Base-by-base conservation (phyloP, 768 basidiomycete genomes). In the Amanita pseudoporphyria region DNA sequence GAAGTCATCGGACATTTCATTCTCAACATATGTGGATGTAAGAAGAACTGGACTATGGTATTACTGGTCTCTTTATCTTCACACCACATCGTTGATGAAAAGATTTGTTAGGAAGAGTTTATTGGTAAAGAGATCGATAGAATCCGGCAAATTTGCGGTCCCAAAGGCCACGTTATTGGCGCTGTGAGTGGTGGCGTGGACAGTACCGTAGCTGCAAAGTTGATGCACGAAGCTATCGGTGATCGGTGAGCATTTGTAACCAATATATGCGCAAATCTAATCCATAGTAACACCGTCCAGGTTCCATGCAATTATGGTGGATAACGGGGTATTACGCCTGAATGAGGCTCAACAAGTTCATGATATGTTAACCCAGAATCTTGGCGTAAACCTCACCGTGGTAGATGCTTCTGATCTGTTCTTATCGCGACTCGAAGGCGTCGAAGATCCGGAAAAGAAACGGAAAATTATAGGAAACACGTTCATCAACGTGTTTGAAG, bases 211-310 rank as follows among this genome's bases (percentile, higher is more conserved):
- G 96, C 96, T 3, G 96, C 96, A 37, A 98, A 97, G 67, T 76
- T 99, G 53, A 99, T 99, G 96, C 94, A 98, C 57, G 94, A 97
- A 71, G 96, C 96, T 22, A 98, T 99, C 58, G 96, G n/a, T n/a
- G n/a, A n/a, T n/a, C n/a, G n/a, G n/a, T n/a, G n/a, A n/a, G n/a
- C n/a, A n/a, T n/a, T n/a, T n/a, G 96, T 24, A 92, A 97, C 64
- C 78, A 95, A 91, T 89, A 60, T 30, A 6, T 47, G 6, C 46
- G 52, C 26, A 18, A 37, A 36, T 49, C 39, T 28, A 22, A 37
- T 44, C 31, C 47, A 7, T 41, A 32, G 95, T 76, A 96, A 95
- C 61, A 95, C 95, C 9, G 96, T 99, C 69, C 94, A 98, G 93
- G 96, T 98, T n/a, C n/a, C n/a, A n/a, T n/a, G n/a, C n/a, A n/a